These are phyloP conservation scores for Lagenidium sp. DNA, from an alignment of 352 stramenopile species.

Conservation along the genomic window DNA sequence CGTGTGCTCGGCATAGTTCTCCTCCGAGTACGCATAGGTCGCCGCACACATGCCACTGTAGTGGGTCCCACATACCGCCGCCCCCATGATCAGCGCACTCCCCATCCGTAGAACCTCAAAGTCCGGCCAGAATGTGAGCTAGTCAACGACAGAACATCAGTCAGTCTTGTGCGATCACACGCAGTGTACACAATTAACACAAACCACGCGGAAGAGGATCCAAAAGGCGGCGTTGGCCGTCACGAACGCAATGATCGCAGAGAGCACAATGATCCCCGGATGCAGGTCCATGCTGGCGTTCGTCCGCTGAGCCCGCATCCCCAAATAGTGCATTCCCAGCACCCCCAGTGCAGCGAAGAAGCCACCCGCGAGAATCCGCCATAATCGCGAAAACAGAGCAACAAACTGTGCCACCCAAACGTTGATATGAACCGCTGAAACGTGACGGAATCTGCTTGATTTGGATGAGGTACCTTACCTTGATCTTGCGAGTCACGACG, in stretches of 20 bases:
- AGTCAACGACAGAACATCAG: too few relatives aligned
- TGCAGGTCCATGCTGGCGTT: constrained; percentile 34
- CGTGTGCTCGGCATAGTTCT: constrained; percentile 18
- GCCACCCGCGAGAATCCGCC: constrained; percentile 32
- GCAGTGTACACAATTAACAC: too few relatives aligned
- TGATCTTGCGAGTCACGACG: constrained; percentile 40
- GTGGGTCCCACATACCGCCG: constrained; percentile 57
- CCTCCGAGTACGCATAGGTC: too few relatives aligned
- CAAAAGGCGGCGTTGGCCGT: constrained; percentile 57
- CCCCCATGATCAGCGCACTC: constrained; percentile 50
- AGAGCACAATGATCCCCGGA: constrained; percentile 31
- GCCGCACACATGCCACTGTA: constrained; percentile 45
- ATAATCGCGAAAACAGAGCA: constrained; percentile 48
- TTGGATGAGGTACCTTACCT: too few relatives aligned
- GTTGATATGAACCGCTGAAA: too few relatives aligned
- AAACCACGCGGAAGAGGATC: constrained; percentile 58
- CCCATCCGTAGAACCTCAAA: constrained; percentile 34
- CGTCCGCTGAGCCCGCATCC: constrained; percentile 55
- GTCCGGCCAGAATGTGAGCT: constrained; percentile 52
- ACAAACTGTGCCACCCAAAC: constrained; percentile 15
- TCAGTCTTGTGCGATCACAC: too few relatives aligned
- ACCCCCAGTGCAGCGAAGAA: constrained; percentile 50
- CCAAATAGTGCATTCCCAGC: constrained; percentile 37
- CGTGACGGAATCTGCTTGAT: too few relatives aligned
- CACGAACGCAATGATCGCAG: constrained; percentile 44